Evolutionary conservation across 768 basidiomycete genomes (phyloP).

Genomic region (Leccinum obscurum): DNA sequence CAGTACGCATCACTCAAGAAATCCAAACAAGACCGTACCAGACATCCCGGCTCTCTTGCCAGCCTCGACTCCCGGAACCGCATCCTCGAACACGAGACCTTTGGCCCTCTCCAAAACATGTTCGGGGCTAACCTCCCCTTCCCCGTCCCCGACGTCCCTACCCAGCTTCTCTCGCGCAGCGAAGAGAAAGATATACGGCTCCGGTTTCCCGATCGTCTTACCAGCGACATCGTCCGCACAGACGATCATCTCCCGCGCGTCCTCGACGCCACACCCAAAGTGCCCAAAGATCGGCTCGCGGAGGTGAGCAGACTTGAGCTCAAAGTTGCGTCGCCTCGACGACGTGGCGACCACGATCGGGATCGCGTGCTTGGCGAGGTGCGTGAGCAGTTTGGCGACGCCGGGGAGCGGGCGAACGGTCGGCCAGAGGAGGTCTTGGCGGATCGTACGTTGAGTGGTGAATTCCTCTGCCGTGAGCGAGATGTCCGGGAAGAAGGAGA

Average conservation of each 20-base stretch:
- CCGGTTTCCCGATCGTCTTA: conserved; percentile 69
- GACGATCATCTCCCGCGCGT: conserved; percentile 50
- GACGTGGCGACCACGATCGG: conserved; percentile 85
- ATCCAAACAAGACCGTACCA: conserved; percentile 45
- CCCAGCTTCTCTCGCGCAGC: conserved; percentile 64
- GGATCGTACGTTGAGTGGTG: conserved; percentile 50
- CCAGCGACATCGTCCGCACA: conserved; percentile 70
- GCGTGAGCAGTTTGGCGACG: conserved; percentile 62
- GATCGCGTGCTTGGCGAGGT: conserved; percentile 64
- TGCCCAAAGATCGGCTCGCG: conserved; percentile 51
- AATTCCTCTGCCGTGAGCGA: conserved; percentile 63
- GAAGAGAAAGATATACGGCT: conserved; percentile 77
- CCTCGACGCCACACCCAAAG: conserved; percentile 25
- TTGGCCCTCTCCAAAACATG: conserved; percentile 50
- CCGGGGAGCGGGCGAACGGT: conserved; percentile 75
- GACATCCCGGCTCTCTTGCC: conserved; percentile 86
- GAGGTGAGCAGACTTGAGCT: conserved; percentile 66
- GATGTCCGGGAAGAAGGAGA: conserved; percentile 77
- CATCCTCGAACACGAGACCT: conserved; percentile 85
- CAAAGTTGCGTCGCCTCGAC: conserved; percentile 62
- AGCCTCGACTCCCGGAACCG: conserved; percentile 72
- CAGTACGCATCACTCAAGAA: background rate
- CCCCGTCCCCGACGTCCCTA: conserved; percentile 53
- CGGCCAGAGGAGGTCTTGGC: conserved; percentile 69
- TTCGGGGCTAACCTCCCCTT: conserved; percentile 30